Base-by-base conservation (phyloP, 2,329 filamentous ascomycete genomes). In the Bipolaris victoriae region DNA sequence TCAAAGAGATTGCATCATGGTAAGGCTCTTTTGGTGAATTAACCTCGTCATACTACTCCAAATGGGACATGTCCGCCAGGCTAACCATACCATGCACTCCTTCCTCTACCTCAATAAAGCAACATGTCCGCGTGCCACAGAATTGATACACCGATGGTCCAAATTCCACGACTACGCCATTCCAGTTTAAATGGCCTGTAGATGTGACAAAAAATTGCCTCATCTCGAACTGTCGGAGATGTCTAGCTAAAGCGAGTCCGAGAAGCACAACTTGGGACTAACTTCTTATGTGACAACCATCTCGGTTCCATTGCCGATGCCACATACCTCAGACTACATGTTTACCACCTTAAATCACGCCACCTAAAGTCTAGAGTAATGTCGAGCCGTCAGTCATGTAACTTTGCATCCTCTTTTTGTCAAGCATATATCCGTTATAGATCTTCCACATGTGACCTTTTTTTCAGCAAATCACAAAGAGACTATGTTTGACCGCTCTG, bases 91-190 rank as follows among this genome's bases (percentile, higher is more conserved):
- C 26, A 35, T 41, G 16, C 29, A 33, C 16, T 6, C 48, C 37
- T 3, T 33, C 37, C 1, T 29, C 37, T 31, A n/a, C 37, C 16
- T 50, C 48, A 3, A 20, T 24, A 36, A n/a, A 7, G 6, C 24
- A 31, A 29, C 1, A 5, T 20, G 3, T 2, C 1, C 1, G 0
- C 1, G 18, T 7, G 2, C 11, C 22, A n/a, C 15, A 11, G 9
- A 49, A n/a, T 26, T 5, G 24, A 36, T 31, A 50, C n/a, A 51
- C 13, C 26, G 13, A 43, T 16, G 43, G 11, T 16, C 18, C 37
- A 18, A 18, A 16, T 24, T 16, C n/a, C 26, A 51, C 26, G 11
- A 10, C 5, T 5, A 33, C 29, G 15, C 10, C 13, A 24, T 37
- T 20, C n/a, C n/a, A 16, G 3, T 29, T 39, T 5, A 20, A 13